These are phyloP conservation scores for Ampelomyces quisqualis DNA, from an alignment of 2,329 filamentous ascomycete genomes.

Conservation along the genomic window DNA sequence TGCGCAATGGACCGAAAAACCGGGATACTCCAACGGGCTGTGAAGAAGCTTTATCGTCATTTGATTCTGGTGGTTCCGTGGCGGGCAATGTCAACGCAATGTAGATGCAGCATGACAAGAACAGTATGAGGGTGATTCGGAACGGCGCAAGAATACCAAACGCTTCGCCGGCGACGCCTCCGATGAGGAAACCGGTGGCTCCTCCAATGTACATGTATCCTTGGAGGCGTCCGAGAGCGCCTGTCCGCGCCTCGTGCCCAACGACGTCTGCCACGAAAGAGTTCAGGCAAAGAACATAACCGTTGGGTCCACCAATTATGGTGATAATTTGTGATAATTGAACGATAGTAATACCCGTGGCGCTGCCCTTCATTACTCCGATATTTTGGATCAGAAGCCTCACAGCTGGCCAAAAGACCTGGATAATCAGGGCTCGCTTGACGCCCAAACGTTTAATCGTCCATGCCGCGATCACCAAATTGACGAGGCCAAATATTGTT, in stretches of 20 bases:
- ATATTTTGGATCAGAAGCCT: conserved; percentile 65
- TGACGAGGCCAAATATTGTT: conserved; percentile 66
- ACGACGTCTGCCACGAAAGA: conserved; percentile 68
- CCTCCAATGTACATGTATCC: conserved; percentile 68
- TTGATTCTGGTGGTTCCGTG: conserved; percentile 48
- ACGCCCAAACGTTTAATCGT: conserved; percentile 67
- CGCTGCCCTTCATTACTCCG: conserved; percentile 63
- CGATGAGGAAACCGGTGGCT: conserved; percentile 63
- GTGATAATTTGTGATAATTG: conserved; percentile 68
- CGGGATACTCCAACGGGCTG: conserved; percentile 47
- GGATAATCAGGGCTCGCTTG: conserved; percentile 61
- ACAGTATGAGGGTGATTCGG: conserved; percentile 61
- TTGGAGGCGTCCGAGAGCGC: conserved; percentile 64
- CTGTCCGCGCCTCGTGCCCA: conserved; percentile 60
- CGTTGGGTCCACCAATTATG: conserved; percentile 66
- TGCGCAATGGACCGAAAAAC: conserved; percentile 64
- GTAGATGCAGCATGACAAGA: conserved; percentile 48
- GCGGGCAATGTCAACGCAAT: conserved; percentile 49
- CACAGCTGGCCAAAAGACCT: conserved; percentile 65
- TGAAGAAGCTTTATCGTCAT: conserved; percentile 29
- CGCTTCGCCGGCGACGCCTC: conserved; percentile 64
- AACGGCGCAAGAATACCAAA: conserved; percentile 67
- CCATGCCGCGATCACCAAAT: conserved; percentile 68
- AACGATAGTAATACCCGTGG: conserved; percentile 65
- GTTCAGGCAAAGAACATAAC: conserved; percentile 69